Evolutionary conservation across 208 protist species (phyloP).

Genomic region (Wallacemonas sp.): DNA sequence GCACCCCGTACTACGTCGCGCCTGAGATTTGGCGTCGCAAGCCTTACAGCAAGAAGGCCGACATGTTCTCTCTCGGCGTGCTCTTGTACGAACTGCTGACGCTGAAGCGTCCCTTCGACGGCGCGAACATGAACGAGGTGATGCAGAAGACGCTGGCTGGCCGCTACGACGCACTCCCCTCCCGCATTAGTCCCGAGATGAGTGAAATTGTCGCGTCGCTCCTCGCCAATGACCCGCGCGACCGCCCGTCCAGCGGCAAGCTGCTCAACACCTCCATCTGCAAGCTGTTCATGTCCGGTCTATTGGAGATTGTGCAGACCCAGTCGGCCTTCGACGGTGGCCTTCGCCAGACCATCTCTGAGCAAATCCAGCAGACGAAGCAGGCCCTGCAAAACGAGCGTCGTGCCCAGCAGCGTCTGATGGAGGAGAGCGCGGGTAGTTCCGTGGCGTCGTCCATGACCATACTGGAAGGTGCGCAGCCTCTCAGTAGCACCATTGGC

Average conservation of each 20-base stretch:
- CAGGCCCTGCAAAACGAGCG: constrained; percentile 53
- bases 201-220: constrained; percentile 54
- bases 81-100: constrained; percentile 89
- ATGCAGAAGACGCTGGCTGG: constrained; percentile 71
- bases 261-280: constrained; percentile 74
- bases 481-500: constrained; percentile 51
- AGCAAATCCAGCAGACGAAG: constrained; percentile 69
- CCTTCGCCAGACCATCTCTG: constrained; percentile 59
- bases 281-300: constrained; percentile 73
- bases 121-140: constrained; percentile 71
- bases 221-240: constrained; percentile 49
- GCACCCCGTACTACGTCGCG: constrained; percentile 92
- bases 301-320: constrained; percentile 78
- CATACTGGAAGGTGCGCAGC: constrained; percentile 67
- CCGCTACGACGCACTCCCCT: constrained; percentile 54
- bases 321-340: constrained; percentile 57
- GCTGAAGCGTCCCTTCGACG: constrained; percentile 79
- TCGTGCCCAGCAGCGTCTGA: constrained; percentile 35
- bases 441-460: constrained; percentile 52
- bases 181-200: constrained; percentile 62
- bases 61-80: constrained; percentile 92
- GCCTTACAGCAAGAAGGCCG: constrained; percentile 93
- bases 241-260: constrained; percentile 63
- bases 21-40: constrained; percentile 92
- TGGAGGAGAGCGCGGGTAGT: constrained; percentile 57